A percentile compares a stretch with the other conserved stretches of the same genome.
Evolutionary conservation across 768 basidiomycete genomes (phyloP).

Genomic region (Mycena filopes): DNA sequence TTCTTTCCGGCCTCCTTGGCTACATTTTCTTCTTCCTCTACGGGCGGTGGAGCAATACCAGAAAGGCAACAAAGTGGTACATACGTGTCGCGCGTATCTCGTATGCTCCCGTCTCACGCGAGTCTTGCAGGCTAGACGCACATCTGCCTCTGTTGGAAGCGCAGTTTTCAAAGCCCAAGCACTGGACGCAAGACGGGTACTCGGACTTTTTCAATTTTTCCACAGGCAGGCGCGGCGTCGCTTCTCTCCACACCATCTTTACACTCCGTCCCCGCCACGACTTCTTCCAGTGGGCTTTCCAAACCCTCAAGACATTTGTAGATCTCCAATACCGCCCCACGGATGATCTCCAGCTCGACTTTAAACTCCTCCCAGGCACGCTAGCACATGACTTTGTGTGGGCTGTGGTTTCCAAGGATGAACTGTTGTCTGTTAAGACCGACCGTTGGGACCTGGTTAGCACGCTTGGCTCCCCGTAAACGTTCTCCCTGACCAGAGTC

Average conservation of each 20-base stretch:
- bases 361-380: slow-evolving; percentile 67
- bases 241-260: slow-evolving; percentile 84
- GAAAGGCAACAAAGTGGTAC: slow-evolving; percentile 74
- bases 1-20: slow-evolving; percentile 62
- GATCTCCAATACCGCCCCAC: slow-evolving; percentile 79
- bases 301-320: slow-evolving; percentile 69
- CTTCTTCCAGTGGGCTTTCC: slow-evolving; percentile 71
- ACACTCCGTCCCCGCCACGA: slow-evolving; percentile 88
- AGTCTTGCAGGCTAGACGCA: slow-evolving; percentile 62
- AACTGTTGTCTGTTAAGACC: slow-evolving; percentile 73
- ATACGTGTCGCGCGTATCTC: slow-evolving; percentile 49
- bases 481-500: slow-evolving; percentile 10
- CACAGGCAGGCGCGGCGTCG: slow-evolving; percentile 82
- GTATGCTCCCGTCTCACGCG: slow-evolving; percentile 28
- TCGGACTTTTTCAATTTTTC: slow-evolving; percentile 88
- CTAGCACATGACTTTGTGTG: slow-evolving; percentile 79
- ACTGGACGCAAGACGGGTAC: slow-evolving; percentile 72
- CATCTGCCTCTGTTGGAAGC: slow-evolving; percentile 66
- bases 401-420: slow-evolving; percentile 85
- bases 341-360: slow-evolving; percentile 83
- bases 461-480: slow-evolving; percentile 4
- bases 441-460: slow-evolving; percentile 89
- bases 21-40: slow-evolving; percentile 68
- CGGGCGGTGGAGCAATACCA: slow-evolving; percentile 69
- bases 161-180: slow-evolving; percentile 81